Conservation (phyloP, 306 rosid species). For the Quercus alba region DNA sequence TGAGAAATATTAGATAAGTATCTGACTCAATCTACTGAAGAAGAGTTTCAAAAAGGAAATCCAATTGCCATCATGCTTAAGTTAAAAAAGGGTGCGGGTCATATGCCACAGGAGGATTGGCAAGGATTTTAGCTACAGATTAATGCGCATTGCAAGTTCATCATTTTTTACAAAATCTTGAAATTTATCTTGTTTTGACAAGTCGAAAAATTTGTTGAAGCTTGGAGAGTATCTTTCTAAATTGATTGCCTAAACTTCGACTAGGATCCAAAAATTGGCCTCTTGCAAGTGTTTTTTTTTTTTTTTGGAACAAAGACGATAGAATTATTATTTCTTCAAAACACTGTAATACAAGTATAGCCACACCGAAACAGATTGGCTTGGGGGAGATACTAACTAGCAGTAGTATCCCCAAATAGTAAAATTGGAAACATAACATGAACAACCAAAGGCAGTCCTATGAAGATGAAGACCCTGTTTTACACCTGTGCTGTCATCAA, state of each 20-base stretch:
- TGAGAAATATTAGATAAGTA: conserved; percentile 93
- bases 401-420: too few species aligned
- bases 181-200: conserved; percentile 28
- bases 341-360: too few species aligned
- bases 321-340: too few species aligned
- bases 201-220: conserved; percentile 87
- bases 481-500: too few species aligned
- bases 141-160: background rate
- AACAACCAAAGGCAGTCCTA: too few species aligned
- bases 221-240: conserved; percentile 61
- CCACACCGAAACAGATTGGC: too few species aligned
- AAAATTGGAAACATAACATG: too few species aligned
- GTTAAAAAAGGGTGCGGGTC: conserved; percentile 86
- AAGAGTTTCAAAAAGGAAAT: conserved; percentile 77
- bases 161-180: background rate
- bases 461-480: too few species aligned
- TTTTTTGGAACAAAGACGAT: too few species aligned
- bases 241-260: background rate
- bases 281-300: too few species aligned
- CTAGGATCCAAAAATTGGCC: too few species aligned
- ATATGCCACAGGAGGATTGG: conserved; percentile 98
- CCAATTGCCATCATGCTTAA: conserved; percentile 54
- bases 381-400: too few species aligned
- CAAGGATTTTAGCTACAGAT: conserved; percentile 27
- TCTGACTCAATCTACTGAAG: conserved; percentile 69